Conservation (phyloP, 768 basidiomycete genomes). For the Pluteus cervinus region DNA sequence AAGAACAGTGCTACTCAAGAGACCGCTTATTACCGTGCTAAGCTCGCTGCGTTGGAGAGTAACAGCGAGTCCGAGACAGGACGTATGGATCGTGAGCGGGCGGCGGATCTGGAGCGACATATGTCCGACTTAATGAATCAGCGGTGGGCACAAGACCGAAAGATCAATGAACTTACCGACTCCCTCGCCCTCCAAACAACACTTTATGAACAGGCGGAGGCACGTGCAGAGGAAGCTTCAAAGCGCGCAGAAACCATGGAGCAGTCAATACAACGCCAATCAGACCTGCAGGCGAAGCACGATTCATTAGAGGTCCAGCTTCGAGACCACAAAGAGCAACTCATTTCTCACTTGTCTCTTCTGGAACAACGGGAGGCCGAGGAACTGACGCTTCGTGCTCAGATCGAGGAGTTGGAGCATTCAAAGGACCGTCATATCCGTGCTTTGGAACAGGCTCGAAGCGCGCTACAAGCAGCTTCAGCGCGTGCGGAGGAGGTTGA, state of each 20-base stretch:
- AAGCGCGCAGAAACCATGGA: constrained; percentile 75
- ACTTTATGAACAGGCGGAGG: constrained; percentile 73
- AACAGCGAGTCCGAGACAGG: constrained; percentile 56
- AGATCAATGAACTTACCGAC: constrained; percentile 66
- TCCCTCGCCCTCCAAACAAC: constrained; percentile 73
- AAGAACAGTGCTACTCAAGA: constrained; percentile 83
- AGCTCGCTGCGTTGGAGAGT: constrained; percentile 81
- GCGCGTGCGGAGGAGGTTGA: constrained; percentile 78
- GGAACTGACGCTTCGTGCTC: constrained; percentile 49
- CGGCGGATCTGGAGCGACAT: constrained; percentile 67
- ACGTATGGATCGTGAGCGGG: constrained; percentile 74
- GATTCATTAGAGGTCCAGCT: constrained; percentile 54
- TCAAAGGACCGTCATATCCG: constrained; percentile 82
- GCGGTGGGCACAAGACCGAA: constrained; percentile 60
- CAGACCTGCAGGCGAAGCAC: constrained; percentile 63
- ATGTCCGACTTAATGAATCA: constrained; percentile 57
- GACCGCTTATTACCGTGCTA: constrained; percentile 93
- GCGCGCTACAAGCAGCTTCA: constrained; percentile 71
- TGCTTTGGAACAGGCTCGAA: constrained; percentile 80
- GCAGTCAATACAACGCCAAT: constrained; percentile 55
- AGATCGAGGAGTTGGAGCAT: constrained; percentile 65
- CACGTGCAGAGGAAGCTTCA: constrained; percentile 65
- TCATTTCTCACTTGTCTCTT: constrained; percentile 67
- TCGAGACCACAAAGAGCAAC: constrained; percentile 70
- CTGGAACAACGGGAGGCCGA: constrained; percentile 81